Conservation (phyloP, 2,329 filamentous ascomycete species). For the Emydomyces testavorans region DNA sequence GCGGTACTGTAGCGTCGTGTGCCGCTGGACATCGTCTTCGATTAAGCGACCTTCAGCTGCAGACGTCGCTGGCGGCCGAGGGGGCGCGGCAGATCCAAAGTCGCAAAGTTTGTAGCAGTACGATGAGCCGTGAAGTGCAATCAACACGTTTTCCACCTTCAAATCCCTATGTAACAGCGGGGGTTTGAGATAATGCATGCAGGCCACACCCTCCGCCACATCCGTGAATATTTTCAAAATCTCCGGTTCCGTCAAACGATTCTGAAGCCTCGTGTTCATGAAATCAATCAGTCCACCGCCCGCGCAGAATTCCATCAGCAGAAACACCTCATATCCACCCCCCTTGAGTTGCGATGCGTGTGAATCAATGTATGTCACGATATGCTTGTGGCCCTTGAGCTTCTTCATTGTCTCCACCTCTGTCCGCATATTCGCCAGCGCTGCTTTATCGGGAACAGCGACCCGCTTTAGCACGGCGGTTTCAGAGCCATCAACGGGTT, state of each 20-base stretch:
- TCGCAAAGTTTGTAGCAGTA: conserved; percentile 92
- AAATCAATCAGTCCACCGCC: conserved; percentile 96
- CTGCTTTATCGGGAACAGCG: conserved; percentile 89
- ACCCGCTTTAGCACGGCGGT: conserved; percentile 85
- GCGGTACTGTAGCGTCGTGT: conserved; percentile 93
- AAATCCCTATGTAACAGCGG: conserved; percentile 84
- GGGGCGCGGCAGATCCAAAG: conserved; percentile 83
- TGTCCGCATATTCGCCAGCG: conserved; percentile 88
- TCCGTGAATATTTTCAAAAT: conserved; percentile 95
- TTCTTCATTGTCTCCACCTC: conserved; percentile 99
- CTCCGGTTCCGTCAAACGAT: conserved; percentile 92
- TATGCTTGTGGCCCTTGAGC: conserved; percentile 87
- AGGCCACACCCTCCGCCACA: conserved; percentile 88
- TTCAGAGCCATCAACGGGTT: conserved; percentile 65
- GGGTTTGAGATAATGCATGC: conserved; percentile 97
- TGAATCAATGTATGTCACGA: conserved; percentile 97
- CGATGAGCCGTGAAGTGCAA: conserved; percentile 54
- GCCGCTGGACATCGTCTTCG: conserved; percentile 92
- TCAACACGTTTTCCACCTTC: conserved; percentile 96
- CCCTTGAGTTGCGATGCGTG: conserved; percentile 88
- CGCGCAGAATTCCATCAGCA: conserved; percentile 95
- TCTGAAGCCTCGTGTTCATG: conserved; percentile 96
- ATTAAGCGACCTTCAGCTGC: conserved; percentile 81
- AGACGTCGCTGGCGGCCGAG: conserved; percentile 71
- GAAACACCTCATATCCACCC: conserved; percentile 92